Base-by-base conservation (phyloP, 192 early-diverging fungal species). In the Coemansia sp. region DNA sequence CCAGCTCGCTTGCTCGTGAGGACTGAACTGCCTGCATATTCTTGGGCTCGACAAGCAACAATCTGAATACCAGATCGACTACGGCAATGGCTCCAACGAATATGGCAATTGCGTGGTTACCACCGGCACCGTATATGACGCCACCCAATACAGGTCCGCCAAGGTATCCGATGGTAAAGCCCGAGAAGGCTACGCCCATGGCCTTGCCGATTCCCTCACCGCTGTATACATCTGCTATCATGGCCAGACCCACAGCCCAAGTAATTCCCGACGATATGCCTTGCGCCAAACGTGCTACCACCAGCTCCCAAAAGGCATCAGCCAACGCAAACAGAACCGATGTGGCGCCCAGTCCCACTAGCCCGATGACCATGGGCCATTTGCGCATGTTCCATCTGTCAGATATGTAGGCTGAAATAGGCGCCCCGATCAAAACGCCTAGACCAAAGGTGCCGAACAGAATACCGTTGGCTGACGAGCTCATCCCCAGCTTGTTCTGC, bases 361-460 rank as follows among this genome's bases (percentile, higher is more conserved):
- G 88, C 13, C 91, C 90, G 36, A 89, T 53, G 63, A 92, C 85
- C 90, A 93, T 94, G 31, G 91, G 92, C 77, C 88, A 87, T 64
- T 89, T 88, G 64, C 92, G 85, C 65, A 90, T 89, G 44, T 88
- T 85, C 67, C 88, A 90, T 41, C 87, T 82, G 70, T 94, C 92
- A 36, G 90, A 91, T 24, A 94, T 66, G 40, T 88, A 88, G 8
- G 89, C 92, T 57, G 90, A 91, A n/a, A 89, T 34, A 1, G 90
- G 90, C 0, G 90, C 89, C 0, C 87, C 81, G 1, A 87, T 70
- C 52, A 94, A 75, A 11, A 92, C 71, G 34, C 91, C 91, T 29
- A 89, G 74, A 10, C 90, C 91, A 72, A 90, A 92, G 69, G 84
- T 87, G 18, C 89, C 91, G 74, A 92, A 90, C 31, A 93, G 83